Conservation (phyloP, 345 rosid genomes). For the Lagerstroemia speciosa region DNA sequence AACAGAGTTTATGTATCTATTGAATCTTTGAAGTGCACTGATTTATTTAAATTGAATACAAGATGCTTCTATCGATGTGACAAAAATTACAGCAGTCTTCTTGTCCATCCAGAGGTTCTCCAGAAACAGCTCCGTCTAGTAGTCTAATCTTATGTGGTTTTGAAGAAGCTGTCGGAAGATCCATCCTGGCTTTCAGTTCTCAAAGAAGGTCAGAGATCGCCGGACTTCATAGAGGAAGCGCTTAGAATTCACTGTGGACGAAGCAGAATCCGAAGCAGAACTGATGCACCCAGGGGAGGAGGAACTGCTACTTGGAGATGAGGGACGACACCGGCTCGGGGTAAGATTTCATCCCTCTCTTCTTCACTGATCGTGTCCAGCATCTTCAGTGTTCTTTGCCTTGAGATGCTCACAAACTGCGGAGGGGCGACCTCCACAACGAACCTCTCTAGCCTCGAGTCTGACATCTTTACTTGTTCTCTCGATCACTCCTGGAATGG, state of each 20-base stretch:
- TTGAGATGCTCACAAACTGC: conserved; percentile 49
- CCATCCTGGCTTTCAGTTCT: conserved; percentile 10
- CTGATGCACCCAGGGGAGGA: neutral
- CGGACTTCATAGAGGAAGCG: conserved; percentile 27
- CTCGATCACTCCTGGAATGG: neutral
- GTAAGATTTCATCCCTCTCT: conserved; percentile 37
- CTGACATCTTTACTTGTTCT: conserved; percentile 36
- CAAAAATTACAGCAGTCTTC: neutral
- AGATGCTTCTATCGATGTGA: neutral
- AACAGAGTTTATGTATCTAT: neutral
- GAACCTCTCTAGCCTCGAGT: conserved; percentile 48
- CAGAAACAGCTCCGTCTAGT: neutral
- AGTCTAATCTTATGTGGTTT: neutral
- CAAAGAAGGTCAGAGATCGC: conserved; percentile 21
- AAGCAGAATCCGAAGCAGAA: neutral
- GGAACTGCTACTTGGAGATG: conserved; percentile 24
- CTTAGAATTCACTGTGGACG: conserved; percentile 16
- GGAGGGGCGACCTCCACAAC: conserved; percentile 81
- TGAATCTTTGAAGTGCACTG: neutral
- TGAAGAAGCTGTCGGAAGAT: too few species aligned
- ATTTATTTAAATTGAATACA: neutral
- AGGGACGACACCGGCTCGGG: conserved; percentile 17
- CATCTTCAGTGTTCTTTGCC: conserved; percentile 49
- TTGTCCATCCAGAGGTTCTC: neutral
- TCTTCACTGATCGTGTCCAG: conserved; percentile 80